Conservation (phyloP, 306 rosid species). For the Pyrus bretschneideri region DNA sequence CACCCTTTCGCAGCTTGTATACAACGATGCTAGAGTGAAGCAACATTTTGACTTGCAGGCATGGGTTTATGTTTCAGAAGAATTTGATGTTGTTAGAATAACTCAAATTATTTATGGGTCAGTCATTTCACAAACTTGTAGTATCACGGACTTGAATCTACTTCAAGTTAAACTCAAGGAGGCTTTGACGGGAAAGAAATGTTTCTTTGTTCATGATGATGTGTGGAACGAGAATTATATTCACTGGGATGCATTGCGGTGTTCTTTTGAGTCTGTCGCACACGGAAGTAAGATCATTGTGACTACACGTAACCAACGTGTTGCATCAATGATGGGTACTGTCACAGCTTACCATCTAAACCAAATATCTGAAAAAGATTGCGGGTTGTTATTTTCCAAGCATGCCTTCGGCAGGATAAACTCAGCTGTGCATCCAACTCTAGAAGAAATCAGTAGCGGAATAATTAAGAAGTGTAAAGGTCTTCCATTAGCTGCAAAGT, state of each 20-base stretch:
- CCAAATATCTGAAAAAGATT: not conserved
- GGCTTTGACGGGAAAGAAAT: not conserved
- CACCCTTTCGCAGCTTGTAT: not conserved
- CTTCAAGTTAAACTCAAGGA: not conserved
- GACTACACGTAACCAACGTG: conserved; percentile 3
- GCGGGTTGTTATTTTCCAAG: not conserved
- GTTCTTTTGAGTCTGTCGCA: not conserved
- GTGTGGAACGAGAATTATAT: not conserved
- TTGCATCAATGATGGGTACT: not conserved
- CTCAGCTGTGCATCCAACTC: not conserved
- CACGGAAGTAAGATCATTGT: conserved; percentile 6
- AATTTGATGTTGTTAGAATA: not conserved
- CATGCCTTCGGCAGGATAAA: not conserved
- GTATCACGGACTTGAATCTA: not conserved
- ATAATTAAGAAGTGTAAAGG: conserved; percentile 2
- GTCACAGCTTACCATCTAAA: not conserved
- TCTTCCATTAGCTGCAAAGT: not conserved
- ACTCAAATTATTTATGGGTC: not conserved
- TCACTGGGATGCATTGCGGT: not conserved
- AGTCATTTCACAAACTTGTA: not conserved
- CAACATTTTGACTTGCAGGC: not conserved
- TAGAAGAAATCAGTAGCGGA: not conserved
- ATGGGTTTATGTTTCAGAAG: not conserved
- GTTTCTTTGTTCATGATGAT: not conserved
- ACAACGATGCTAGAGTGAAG: not conserved